Evolutionary conservation across 139 green algal species (phyloP), one percentile per base, ranked within the genome.

Genomic region (Coelastrella sp.): DNA sequence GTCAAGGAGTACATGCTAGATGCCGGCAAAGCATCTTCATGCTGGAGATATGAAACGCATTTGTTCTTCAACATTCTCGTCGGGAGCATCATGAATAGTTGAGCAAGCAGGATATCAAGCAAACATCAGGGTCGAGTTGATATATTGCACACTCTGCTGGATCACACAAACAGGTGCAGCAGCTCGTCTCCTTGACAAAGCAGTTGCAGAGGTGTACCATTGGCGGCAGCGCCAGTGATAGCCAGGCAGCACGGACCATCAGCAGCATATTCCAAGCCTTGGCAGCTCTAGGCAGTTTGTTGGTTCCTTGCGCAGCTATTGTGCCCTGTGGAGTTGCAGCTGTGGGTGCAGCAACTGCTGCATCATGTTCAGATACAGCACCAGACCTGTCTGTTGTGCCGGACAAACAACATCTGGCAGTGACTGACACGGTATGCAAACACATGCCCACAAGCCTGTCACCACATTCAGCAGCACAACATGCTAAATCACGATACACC

Each of bases 211-310:
- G 9, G 7, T 69, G 8, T 19, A 2, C 23, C 2, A 40, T 40
- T 30, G 23, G 30, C 62, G 40, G 62, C 62, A 76, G 21, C 35
- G 62, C 41, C 71, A 79, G 43, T 21, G 41, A 7, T 27, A 43
- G 43, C 41, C 41, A 64, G 21, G 68, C 68, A 21, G 2, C 40
- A 59, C 68, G 35, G 27, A 7, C 23, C 38, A 77, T 77, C 68
- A 77, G 68, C 27, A 34, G 45, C 23, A 57, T 77, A 38, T 77
- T 77, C 40, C 43, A 48, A 30, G 68, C 68, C 4, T 27, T 77
- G 0, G 68, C 68, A 77, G 68, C 45, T 7, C 68, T 77, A 21
- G 68, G 68, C 21, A 25, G 57, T 23, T 9, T 77, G 37, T 27
- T 77, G 23, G 45, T 25, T 0, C 68, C 68, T 21, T 59, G 37